Conservation (phyloP, 306 rosid genomes). For the Trifolium dubium region DNA sequence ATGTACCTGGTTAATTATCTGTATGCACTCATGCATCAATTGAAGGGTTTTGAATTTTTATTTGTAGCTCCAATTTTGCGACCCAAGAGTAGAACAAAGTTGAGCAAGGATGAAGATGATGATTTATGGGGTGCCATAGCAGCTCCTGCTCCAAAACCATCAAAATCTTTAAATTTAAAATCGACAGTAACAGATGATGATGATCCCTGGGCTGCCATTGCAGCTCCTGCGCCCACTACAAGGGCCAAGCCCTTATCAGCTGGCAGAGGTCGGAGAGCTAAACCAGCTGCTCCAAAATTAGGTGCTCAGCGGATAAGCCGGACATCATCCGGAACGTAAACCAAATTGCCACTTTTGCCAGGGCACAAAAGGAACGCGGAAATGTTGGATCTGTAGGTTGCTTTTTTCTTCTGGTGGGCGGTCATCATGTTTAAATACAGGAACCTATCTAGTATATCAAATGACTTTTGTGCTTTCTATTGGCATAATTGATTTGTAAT, state of each 20-base stretch:
- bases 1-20: slow-evolving; percentile 26
- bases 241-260: slow-evolving; percentile 75
- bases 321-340: slow-evolving; percentile 75
- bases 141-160: slow-evolving; percentile 84
- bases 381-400: slow-evolving; percentile 17
- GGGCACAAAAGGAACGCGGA: slow-evolving; percentile 27
- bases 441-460: slow-evolving; percentile 8
- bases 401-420: slow-evolving; percentile 33
- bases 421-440: slow-evolving; percentile 39
- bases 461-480: slow-evolving; percentile 33
- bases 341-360: slow-evolving; percentile 25
- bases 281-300: slow-evolving; percentile 74
- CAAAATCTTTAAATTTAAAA: slow-evolving; percentile 66
- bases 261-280: slow-evolving; percentile 79
- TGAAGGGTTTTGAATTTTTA: slow-evolving; percentile 21
- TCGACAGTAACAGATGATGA: slow-evolving; percentile 57
- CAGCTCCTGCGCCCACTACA: slow-evolving; percentile 91
- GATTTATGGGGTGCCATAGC: slow-evolving; percentile 96
- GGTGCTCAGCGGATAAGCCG: slow-evolving; percentile 95
- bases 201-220: slow-evolving; percentile 98
- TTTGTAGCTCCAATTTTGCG: slow-evolving; percentile 58
- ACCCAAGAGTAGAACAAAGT: slow-evolving; percentile 58
- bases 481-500: slow-evolving; percentile 50
- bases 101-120: slow-evolving; percentile 64
- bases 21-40: slow-evolving; percentile 15